Evolutionary conservation across 306 rosid species (phyloP).

Genomic region (Begonia masoniana): DNA sequence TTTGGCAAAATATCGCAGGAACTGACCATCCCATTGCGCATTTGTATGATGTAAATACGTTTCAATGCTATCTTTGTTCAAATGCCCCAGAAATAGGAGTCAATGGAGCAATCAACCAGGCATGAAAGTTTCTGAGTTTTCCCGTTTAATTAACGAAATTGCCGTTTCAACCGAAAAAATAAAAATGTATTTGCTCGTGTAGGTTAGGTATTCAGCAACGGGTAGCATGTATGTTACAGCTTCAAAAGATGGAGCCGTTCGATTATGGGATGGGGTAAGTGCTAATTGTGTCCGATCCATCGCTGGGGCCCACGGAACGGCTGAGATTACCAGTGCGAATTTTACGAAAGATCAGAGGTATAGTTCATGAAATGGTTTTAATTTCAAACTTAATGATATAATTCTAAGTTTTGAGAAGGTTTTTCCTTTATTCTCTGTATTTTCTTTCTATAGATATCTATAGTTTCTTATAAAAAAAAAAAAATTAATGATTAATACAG

Average conservation of each 20-base stretch:
- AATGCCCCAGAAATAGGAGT: constrained; percentile 45
- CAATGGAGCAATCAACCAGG: constrained; percentile 88
- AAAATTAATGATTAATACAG: too few species aligned
- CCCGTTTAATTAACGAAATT: too few species aligned
- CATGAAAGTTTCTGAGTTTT: constrained; percentile 11
- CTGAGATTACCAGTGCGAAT: constrained; percentile 75
- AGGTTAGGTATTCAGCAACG: constrained; percentile 79
- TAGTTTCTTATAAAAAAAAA: too few species aligned
- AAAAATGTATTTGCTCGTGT: constrained; percentile 20
- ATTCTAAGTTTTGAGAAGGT: too few species aligned
- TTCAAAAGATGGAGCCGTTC: constrained; percentile 72
- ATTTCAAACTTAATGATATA: too few species aligned
- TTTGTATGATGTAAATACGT: constrained; percentile 73
- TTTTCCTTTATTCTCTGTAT: too few species aligned
- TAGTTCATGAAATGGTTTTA: constrained; percentile 5
- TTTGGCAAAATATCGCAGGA: constrained; percentile 30
- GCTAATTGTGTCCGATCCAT: constrained; percentile 64
- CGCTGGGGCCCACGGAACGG: constrained; percentile 62
- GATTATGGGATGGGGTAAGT: constrained; percentile 82
- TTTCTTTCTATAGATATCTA: too few species aligned
- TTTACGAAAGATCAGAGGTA: constrained; percentile 79
- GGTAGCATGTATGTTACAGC: constrained; percentile 87
- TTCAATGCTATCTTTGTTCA: constrained; percentile 73
- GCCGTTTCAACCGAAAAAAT: constrained; percentile 71
- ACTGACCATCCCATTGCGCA: constrained; percentile 91